Conservation (phyloP, 805 yeast genomes). For the Candida peoriensis region DNA sequence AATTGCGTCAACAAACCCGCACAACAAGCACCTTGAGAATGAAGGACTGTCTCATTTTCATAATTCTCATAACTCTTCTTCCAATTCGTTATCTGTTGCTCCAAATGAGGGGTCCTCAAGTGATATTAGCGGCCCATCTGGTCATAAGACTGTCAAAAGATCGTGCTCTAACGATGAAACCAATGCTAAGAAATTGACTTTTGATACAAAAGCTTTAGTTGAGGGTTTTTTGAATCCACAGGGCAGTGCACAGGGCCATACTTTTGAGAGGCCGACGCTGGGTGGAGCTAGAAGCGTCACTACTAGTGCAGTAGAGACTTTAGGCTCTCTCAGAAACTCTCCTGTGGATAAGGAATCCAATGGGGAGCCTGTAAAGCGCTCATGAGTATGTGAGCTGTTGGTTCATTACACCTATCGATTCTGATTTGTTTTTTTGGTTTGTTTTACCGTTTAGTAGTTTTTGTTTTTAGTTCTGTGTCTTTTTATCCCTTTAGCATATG, state of each 20-base stretch:
- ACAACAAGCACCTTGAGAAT: constrained; percentile 18
- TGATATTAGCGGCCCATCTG: constrained; percentile 2
- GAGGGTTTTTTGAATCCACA: background rate
- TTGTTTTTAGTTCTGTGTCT: too few relatives aligned
- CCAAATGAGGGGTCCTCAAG: background rate
- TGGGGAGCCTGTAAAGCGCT: too few relatives aligned
- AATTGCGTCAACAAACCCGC: constrained; percentile 28
- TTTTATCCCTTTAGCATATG: too few relatives aligned
- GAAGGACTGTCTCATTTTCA: constrained; percentile 11
- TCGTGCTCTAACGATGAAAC: constrained; percentile 11
- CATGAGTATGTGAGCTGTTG: too few relatives aligned
- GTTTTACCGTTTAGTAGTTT: too few relatives aligned
- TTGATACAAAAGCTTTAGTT: background rate
- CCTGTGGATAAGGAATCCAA: background rate
- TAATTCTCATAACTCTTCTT: constrained; percentile 7
- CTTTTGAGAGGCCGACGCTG: constrained; percentile 7
- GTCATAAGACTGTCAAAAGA: constrained; percentile 5
- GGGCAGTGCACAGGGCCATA: too few relatives aligned
- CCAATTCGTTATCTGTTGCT: constrained; percentile 1
- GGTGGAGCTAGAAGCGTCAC: constrained; percentile 10
- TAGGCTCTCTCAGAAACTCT: constrained; percentile 6
- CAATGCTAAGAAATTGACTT: background rate
- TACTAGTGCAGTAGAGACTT: constrained; percentile 11
- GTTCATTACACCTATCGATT: too few relatives aligned
- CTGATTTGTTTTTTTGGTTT: too few relatives aligned